Conservation (phyloP, 768 basidiomycete species). For the Suillus lakei region DNA sequence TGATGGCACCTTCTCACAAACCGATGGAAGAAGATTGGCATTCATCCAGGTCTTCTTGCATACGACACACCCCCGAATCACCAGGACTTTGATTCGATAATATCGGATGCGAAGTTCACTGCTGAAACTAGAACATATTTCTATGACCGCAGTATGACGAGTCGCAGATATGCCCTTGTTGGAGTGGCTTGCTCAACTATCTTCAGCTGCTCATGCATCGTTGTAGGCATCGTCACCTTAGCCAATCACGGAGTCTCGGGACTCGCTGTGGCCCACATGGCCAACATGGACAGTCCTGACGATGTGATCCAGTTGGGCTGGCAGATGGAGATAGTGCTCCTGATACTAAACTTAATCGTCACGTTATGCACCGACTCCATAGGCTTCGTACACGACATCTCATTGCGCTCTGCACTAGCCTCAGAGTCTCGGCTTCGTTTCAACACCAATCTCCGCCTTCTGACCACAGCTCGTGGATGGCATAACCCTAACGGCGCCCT, state of each 20-base stretch:
- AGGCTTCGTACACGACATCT: constrained; percentile 32
- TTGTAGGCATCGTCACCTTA: constrained; percentile 26
- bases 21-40: too few relatives aligned
- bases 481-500: constrained; percentile 28
- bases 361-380: constrained; percentile 33
- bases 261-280: background rate
- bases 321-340: constrained; percentile 25
- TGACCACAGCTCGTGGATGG: constrained; percentile 24
- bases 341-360: constrained; percentile 33
- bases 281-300: too few relatives aligned
- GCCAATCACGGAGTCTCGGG: constrained; percentile 16
- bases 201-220: constrained; percentile 28
- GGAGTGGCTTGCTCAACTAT: constrained; percentile 28
- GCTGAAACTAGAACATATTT: constrained; percentile 25
- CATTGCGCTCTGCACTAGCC: constrained; percentile 32
- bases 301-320: too few relatives aligned
- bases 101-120: constrained; percentile 23
- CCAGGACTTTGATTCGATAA: constrained; percentile 22
- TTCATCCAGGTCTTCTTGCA: background rate
- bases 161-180: constrained; percentile 27
- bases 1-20: background rate
- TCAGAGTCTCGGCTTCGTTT: constrained; percentile 30
- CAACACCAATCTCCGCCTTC: constrained; percentile 36
- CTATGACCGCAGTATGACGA: constrained; percentile 30
- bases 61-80: background rate